Evolutionary conservation across 768 basidiomycete genomes (phyloP), one percentile per base, ranked within the genome.

Genomic region (Pleurotus tuoliensis): DNA sequence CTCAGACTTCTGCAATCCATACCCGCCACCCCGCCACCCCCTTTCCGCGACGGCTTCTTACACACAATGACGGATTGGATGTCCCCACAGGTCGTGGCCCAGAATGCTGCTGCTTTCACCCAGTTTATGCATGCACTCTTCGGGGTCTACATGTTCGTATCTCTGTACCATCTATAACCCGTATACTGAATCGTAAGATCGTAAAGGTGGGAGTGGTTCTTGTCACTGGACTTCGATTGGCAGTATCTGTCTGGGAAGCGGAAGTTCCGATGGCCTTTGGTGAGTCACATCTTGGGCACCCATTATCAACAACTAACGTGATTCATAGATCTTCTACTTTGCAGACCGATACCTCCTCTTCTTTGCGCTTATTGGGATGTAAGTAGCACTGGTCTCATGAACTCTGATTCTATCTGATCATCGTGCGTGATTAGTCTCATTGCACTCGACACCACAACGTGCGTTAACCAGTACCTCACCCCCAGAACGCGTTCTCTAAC

Each of bases 281-380:
- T 88, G 64, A 22, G 71, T 54, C 9, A 50, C 11, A 34, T 34
- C 30, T 11, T 22, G 58, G 3, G 47, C 58, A 27, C 22, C 30
- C 22, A 46, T 27, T 22, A 16, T 30, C 18, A 27, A 40, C 58
- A 27, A 22, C 41, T 34, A 25, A 41, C 12, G 13, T 41, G 13
- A 4, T 11, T 39, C n/a, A 15, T 58, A 88, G 86, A 70, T 79
- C 46, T 88, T 88, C 66, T 89, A 89, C 67, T 88, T 89, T 68
- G 68, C 83, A 40, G 82, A 84, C 57, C 80, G 87, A 47, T 89
- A 88, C 65, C 79, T 76, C 62, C 69, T 88, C 37, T 69, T 89
- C 5, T 75, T 86, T 60, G 82, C 87, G 2, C 67, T 88, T 58
- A 75, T 86, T 56, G 87, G 87, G 63, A 86, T 89, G 87, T 88